phyloP scores from a whole-genome alignment of 2,329 filamentous ascomycete species.

The Exophiala sideris region DNA sequence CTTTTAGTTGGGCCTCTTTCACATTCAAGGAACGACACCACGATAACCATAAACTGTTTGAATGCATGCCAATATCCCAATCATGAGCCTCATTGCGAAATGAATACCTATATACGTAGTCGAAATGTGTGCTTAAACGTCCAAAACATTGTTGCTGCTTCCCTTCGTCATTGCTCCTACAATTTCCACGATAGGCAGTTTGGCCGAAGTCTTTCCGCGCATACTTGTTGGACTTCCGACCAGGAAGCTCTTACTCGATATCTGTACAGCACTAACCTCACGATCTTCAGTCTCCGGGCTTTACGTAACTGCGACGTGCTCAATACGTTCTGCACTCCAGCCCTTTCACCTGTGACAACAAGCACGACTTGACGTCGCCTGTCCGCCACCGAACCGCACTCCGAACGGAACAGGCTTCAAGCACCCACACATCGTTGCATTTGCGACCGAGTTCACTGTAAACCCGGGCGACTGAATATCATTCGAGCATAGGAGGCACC shows the following conservation, averaged over 20 bases:
- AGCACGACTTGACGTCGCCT: too few species aligned
- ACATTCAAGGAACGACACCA: not conserved
- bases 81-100: not conserved
- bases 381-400: too few species aligned
- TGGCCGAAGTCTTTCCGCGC: constrained; percentile 1
- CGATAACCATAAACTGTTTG: not conserved
- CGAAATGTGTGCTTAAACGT: not conserved
- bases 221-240: not conserved
- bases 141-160: too few species aligned
- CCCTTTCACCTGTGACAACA: too few species aligned
- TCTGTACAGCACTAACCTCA: too few species aligned
- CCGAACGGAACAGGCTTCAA: too few species aligned
- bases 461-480: not conserved
- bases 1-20: not conserved
- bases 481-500: not conserved
- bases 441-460: too few species aligned
- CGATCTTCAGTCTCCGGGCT: too few species aligned
- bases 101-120: not conserved
- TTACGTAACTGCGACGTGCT: too few species aligned
- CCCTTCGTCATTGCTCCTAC: not conserved
- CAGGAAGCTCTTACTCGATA: too few species aligned
- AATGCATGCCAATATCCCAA: not conserved
- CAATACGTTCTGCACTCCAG: too few species aligned
- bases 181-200: not conserved
- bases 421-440: too few species aligned